Conservation (phyloP, 1,284 basidiomycete genomes). For the Bondarzewia mesenterica region DNA sequence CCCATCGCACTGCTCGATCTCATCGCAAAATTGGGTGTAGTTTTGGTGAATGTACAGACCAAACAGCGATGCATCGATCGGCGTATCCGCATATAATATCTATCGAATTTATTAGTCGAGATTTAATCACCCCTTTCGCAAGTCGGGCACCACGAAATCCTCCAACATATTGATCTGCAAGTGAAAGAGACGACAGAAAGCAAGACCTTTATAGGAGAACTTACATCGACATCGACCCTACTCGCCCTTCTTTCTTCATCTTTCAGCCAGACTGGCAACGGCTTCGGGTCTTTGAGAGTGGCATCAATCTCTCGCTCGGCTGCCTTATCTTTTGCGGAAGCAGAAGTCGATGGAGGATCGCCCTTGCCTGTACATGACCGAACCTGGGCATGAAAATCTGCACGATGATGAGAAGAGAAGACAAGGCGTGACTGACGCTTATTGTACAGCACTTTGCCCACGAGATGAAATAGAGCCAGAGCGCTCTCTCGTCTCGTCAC, state of each 20-base stretch:
- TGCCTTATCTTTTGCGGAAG: slow-evolving; percentile 46
- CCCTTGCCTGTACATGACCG: slow-evolving; percentile 53
- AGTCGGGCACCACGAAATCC: neutral
- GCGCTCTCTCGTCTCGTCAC: slow-evolving; percentile 81
- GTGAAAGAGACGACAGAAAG: neutral
- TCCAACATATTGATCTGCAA: neutral
- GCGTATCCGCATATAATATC: slow-evolving; percentile 78
- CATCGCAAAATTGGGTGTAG: slow-evolving; percentile 75
- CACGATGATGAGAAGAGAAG: neutral
- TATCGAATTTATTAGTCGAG: slow-evolving; percentile 20
- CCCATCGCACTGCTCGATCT: slow-evolving; percentile 68
- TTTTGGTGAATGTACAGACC: slow-evolving; percentile 93
- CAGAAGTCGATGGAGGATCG: slow-evolving; percentile 47
- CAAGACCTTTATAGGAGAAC: slow-evolving; percentile 16
- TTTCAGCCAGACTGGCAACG: slow-evolving; percentile 47
- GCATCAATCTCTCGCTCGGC: slow-evolving; percentile 50
- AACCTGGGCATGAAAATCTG: neutral
- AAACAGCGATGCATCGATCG: slow-evolving; percentile 85
- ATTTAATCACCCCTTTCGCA: neutral
- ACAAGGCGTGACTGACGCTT: slow-evolving; percentile 58
- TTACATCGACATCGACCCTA: slow-evolving; percentile 76
- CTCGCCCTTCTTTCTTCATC: slow-evolving; percentile 63
- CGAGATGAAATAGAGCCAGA: slow-evolving; percentile 83
- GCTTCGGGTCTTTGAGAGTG: slow-evolving; percentile 38
- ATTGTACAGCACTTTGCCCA: slow-evolving; percentile 93